Base-by-base conservation (phyloP, 1,284 basidiomycete species). In the Volvariella surrecta region DNA sequence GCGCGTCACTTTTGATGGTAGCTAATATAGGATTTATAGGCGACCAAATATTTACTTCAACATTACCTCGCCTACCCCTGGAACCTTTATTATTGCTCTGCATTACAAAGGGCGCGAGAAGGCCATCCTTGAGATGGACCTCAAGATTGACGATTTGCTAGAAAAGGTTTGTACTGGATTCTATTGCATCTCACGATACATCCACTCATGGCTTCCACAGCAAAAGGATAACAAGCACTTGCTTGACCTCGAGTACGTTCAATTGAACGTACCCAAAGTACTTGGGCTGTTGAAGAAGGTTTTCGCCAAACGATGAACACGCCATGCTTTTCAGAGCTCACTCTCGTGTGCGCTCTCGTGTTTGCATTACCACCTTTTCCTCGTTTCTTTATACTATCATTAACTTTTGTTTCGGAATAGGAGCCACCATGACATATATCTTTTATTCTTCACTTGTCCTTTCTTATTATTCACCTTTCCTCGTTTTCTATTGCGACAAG, bases 31-130 rank as follows among this genome's bases (percentile, higher is more conserved):
- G 35, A 13, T 11, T 31, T 28, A 16, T 40, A 94, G 93, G 45
- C 89, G 94, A 35, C 87, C 92, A 35, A 95, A 96, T 63, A 98
- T 98, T 56, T 99, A 92, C 68, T 99, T 99, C 79, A 96, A 95
- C 60, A 92, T 99, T 62, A 91, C 87, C 18, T 97, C 94, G 19
- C 96, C 96, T 1, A 90, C 90, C 4, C 96, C 96, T 0, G 96
- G 96, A 34, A 97, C 96, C 8, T 99, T 98, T 63, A 92, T 99
- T 61, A 99, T 99, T 53, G 94, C 95, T 6, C 70, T 99, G 43
- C 94, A 98, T 66, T 99, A 98, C 73, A 97, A 97, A 66, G 94
- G 94, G 30, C 79, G 96, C n/a, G 94, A 98, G 58, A 97, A 97
- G 70, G 93, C 96, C 15, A 98, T 99, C 54, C 74, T 99, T 38